Evolutionary conservation across 2,329 filamentous ascomycete species (phyloP).

Genomic region (Zymoseptoria brevis): DNA sequence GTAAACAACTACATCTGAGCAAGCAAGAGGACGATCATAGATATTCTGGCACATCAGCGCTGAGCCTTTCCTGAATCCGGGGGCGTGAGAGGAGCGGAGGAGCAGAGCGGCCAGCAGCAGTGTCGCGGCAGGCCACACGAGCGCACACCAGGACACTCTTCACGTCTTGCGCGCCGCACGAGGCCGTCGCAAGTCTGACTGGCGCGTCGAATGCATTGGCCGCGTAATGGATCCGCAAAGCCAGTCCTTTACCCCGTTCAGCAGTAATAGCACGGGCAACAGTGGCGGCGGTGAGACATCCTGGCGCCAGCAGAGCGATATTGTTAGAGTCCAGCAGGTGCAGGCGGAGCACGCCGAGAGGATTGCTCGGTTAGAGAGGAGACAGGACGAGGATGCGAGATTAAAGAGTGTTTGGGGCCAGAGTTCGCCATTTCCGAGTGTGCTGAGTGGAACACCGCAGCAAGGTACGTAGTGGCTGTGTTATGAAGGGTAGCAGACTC

Average conservation of each 20-base stretch:
- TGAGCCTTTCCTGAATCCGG: not conserved
- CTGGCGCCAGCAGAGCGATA: constrained; percentile 57
- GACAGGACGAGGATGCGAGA: constrained; percentile 54
- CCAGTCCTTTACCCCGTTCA: constrained; percentile 49
- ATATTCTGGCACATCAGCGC: not conserved
- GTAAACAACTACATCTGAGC: not conserved
- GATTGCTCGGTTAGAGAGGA: constrained; percentile 53
- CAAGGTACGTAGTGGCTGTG: constrained; percentile 55
- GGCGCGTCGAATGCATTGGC: constrained; percentile 16
- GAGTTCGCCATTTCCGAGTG: constrained; percentile 78
- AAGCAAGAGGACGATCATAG: not conserved
- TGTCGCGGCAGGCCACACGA: constrained; percentile 6
- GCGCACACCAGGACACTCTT: constrained; percentile 1
- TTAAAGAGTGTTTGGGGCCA: constrained; percentile 83
- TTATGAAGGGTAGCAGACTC: not conserved
- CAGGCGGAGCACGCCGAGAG: constrained; percentile 56
- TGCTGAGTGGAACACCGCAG: constrained; percentile 73
- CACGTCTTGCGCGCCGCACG: constrained; percentile 1
- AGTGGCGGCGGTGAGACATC: constrained; percentile 33
- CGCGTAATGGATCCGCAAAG: constrained; percentile 54
- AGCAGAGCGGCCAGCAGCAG: constrained; percentile 4
- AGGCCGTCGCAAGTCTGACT: constrained; percentile 11
- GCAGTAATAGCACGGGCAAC: constrained; percentile 6
- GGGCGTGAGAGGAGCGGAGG: not conserved
- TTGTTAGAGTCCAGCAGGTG: constrained; percentile 52